phyloP scores from a whole-genome alignment of 73 alveolate genomes.

The Symbiodinium pilosum region DNA sequence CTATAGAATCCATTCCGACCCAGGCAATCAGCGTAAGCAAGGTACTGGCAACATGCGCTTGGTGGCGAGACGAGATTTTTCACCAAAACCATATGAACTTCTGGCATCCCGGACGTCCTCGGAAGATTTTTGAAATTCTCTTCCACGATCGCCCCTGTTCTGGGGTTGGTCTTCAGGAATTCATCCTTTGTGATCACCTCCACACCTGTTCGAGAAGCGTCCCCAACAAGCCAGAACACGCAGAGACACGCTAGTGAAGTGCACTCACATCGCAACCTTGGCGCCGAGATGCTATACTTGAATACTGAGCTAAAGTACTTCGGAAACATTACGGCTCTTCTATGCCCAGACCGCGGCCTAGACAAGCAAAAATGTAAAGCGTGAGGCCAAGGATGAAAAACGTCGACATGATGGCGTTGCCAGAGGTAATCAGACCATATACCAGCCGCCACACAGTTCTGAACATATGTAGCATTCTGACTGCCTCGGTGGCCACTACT shows the following conservation, averaged over 20 bases:
- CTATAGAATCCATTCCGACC: conserved; percentile 60
- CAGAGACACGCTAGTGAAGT: no score
- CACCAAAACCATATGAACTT: no score
- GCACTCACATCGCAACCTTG: background rate
- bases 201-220: conserved; percentile 34
- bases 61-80: no score
- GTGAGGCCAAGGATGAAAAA: conserved; percentile 73
- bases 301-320: no score
- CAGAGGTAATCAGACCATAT: conserved; percentile 63
- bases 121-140: background rate
- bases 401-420: conserved; percentile 75
- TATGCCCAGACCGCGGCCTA: conserved; percentile 5
- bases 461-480: conserved; percentile 86
- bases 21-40: conserved; percentile 52
- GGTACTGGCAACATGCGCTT: conserved; percentile 76
- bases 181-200: conserved; percentile 69
- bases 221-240: no score
- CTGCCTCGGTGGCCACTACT: conserved; percentile 11
- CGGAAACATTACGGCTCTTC: background rate
- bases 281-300: no score
- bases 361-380: conserved; percentile 71
- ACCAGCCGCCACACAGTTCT: conserved; percentile 89
- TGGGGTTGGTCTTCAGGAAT: background rate
- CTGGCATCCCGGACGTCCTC: background rate
- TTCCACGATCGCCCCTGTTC: background rate